A percentile compares a stretch with the other conserved stretches of the same genome.
Evolutionary conservation across 305 asterid genomes (phyloP).

Genomic region (Solanum hybrid): DNA sequence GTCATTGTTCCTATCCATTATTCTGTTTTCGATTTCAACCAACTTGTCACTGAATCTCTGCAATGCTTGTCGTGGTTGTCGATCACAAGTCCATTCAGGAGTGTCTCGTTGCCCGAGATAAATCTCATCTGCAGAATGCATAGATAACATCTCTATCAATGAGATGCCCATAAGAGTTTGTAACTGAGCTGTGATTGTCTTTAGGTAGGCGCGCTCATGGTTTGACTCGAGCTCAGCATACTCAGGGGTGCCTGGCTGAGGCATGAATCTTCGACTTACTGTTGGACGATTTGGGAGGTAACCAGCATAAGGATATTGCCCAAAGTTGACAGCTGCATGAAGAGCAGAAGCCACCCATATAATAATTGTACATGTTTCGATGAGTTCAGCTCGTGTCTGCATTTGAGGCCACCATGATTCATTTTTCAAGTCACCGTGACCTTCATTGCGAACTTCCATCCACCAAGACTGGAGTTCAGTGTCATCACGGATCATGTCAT

Average conservation of each 20-base stretch:
- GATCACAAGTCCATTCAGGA: constrained; percentile 5
- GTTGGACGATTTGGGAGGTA: constrained; percentile 90
- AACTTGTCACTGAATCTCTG: neutral
- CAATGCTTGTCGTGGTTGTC: neutral
- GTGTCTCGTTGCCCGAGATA: constrained; percentile 9
- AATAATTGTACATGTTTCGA: constrained; percentile 55
- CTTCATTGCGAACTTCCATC: constrained; percentile 62
- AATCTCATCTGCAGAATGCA: constrained; percentile 55
- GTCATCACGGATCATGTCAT: constrained; percentile 37
- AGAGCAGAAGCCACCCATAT: constrained; percentile 97
- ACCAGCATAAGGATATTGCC: constrained; percentile 89
- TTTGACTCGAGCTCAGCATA: constrained; percentile 48
- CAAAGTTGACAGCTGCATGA: constrained; percentile 89
- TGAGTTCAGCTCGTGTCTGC: constrained; percentile 52
- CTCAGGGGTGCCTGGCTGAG: constrained; percentile 55
- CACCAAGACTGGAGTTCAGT: constrained; percentile 86
- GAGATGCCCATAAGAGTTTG: constrained; percentile 82
- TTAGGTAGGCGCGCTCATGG: constrained; percentile 55
- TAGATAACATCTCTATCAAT: constrained; percentile 66
- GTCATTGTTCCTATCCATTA: constrained; percentile 17
- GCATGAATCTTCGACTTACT: constrained; percentile 76
- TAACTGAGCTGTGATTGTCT: constrained; percentile 73
- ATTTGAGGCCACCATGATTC: constrained; percentile 84
- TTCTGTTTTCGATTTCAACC: neutral
- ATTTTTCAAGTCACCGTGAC: constrained; percentile 78